Base-by-base conservation (phyloP, 768 basidiomycete species). In the Hericium rajendrae region DNA sequence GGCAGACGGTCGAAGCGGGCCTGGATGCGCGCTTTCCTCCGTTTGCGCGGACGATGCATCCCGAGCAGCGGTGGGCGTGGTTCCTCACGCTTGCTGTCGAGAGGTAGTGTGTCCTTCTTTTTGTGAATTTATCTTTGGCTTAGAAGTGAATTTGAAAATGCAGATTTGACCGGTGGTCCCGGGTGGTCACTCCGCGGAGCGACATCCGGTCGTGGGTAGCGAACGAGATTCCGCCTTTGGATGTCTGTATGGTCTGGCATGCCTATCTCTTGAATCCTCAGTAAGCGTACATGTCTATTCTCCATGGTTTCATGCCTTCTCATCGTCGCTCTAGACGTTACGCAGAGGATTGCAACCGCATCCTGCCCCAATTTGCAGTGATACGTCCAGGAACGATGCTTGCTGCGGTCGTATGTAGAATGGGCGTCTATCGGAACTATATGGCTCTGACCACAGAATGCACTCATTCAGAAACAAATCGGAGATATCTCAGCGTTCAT, bases 191-290 rank as follows among this genome's bases (percentile, higher is more conserved):
- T 18, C 64, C 54, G 62, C 38, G 59, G 64, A 46, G 63, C 62
- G 28, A 26, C 66, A 3, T 68, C 11, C 67, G 64, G 51, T 57
- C 59, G 39, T 70, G 70, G 38, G 53, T 70, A 32, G 16, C 53
- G n/a, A 57, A 46, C 6, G 60, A 71, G 32, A 51, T 70, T 13
- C 73, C 73, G 0, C 73, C 73, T 4, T 15, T 69, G 22, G 73
- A 74, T 40, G 73, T 74, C 28, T 68, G 70, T 64, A 71, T 74
- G 71, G 69, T 74, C 12, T 74, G 73, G 73, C 73, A 74, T n/a
- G 72, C 73, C 1, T 74, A 74, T 59, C n/a, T 71, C 51, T 72
- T 74, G 20, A 70, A 62, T 51, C 73, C 73, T 9, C 62, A 66
- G 73, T 73, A 62, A 59, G 61, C 32, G 12, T 12, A 3, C n/a